Base-by-base conservation (phyloP, 805 yeast species). In the Candida andamanensis region DNA sequence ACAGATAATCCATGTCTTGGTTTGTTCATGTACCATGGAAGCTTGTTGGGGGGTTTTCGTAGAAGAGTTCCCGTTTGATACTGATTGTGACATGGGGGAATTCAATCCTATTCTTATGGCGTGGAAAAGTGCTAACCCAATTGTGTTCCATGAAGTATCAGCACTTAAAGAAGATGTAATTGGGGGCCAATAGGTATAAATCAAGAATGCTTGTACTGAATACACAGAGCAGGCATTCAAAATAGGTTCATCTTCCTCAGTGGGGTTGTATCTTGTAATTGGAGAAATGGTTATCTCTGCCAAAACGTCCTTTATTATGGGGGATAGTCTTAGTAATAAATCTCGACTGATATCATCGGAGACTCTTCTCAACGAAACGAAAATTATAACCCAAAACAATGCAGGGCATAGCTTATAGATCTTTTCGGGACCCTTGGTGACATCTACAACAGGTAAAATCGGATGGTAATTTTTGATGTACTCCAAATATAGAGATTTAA, bases 121-220 rank as follows among this genome's bases (percentile, higher is more conserved):
- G 50, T 86, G 95, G 56, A 85, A 85, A 46, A 87, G 67, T 4
- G 97, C 97, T 28, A 85, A 79, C 0, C 97, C 97, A 15, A 86
- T 80, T 1, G 97, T 85, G 52, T 84, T 85, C 95, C 97, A 90
- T 4, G 95, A 82, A 6, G 95, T 82, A 52, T 92, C 97, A 0
- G 97, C 95, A 56, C 94, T 84, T 28, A 92, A 68, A 0, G 97
- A 87, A 0, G 97, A 86, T 0, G 96, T 85, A 23, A 89, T 70
- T 3, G 97, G 96, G 0, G 97, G 97, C 98, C 97, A 90, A 53
- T 81, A 77, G 0, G 97, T 81, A 56, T 84, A 86, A 2, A 90
- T 62, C 17, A 90, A 59, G 41, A 90, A 81, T 0, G 97, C 97
- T 54, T 90, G 98, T 0, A 90, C 97, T 0, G 95, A 83, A 51